Percentiles rank a stretch among this genome's conserved stretches.
Conservation (phyloP, 495 filamentous ascomycete genomes). For the Xeromyces bisporus region DNA sequence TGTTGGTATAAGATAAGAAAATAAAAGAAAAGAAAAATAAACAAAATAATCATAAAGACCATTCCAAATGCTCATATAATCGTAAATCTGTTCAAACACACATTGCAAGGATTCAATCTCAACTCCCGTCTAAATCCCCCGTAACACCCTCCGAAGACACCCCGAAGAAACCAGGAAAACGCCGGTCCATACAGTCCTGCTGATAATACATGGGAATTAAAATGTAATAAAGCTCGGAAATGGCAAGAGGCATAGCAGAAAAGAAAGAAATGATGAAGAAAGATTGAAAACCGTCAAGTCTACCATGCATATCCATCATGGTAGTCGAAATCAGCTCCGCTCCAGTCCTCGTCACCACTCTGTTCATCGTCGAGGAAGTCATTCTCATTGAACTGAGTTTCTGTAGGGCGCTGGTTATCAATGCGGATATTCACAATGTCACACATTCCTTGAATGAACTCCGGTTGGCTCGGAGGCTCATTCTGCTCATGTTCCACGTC, state of each 20-base stretch:
- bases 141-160: too few species aligned
- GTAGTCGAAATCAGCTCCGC: constrained; percentile 26
- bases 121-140: too few species aligned
- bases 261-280: neutral
- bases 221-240: neutral
- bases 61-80: neutral
- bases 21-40: neutral
- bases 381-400: constrained; percentile 53
- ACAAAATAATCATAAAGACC: neutral
- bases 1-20: neutral
- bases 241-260: neutral
- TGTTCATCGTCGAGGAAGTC: constrained; percentile 63
- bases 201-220: too few species aligned
- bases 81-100: neutral
- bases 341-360: constrained; percentile 69
- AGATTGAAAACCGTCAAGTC: neutral
- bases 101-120: too few species aligned
- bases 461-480: neutral
- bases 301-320: constrained; percentile 15
- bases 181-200: too few species aligned
- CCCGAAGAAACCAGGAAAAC: too few species aligned
- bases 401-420: constrained; percentile 64
- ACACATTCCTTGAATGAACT: constrained; percentile 58
- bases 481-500: neutral
- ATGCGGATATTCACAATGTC: constrained; percentile 62